Evolutionary conservation across 169 alveolate species (phyloP), one percentile per base, ranked within the genome.

Genomic region (Cryptosporidium viatorum): DNA sequence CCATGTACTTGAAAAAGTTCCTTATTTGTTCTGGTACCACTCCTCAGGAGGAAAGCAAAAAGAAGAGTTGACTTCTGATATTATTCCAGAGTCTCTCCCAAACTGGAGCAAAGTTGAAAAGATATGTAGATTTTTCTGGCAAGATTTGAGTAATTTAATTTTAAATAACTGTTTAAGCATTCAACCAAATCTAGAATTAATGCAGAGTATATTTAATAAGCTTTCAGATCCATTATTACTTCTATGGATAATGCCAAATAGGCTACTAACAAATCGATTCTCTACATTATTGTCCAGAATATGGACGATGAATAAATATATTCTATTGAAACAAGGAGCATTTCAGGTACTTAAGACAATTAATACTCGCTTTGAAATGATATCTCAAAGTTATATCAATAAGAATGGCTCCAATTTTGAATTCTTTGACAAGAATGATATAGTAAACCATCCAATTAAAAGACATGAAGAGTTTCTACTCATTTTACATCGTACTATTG

Each of bases 291-390:
- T 80, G 29, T 62, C 89, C 12, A 59, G 89, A 41, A 48, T 80
- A 14, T 80, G 89, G 89, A 80, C 89, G 12, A 80, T 80, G 89
- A 80, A 80, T 12, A 80, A 80, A 31, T 65, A 80, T 65, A 16
- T 50, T 21, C 8, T 62, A 7, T 33, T 80, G 41, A 80, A 48
- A n/a, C 51, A 59, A 26, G 89, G 68, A 23, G 59, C 80, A 4
- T 80, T 80, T 59, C 60, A 26, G 5, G 89, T 80, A 6, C 43
- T 80, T 23, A 80, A 21, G 33, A 2, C 73, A 3, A 80, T 80
- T 5, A 80, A 80, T 80, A 3, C 65, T 35, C 26, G 51, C 10
- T 48, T 80, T 65, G 69, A 45, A 14, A 80, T 4, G 14, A 2
- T 65, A 9, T 41, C 67, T 1, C 43, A 58, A 48, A 29, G 9